Base-by-base conservation (phyloP, 768 basidiomycete genomes). In the Lactarius pseudohatsudake region DNA sequence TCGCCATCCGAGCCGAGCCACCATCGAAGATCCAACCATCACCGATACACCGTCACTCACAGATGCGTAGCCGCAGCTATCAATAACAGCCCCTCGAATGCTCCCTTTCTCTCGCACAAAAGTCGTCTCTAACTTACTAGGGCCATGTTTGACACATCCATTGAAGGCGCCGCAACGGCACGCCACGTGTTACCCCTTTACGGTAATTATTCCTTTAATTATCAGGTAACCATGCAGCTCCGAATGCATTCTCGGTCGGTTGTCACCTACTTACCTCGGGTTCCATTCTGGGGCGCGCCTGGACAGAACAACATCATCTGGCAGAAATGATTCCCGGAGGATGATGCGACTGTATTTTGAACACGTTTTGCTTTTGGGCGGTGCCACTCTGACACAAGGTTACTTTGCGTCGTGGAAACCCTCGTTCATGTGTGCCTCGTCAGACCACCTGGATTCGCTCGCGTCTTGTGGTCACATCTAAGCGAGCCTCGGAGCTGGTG, bases 171-270 rank as follows among this genome's bases (percentile, higher is more conserved):
- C 8, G 18, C 43, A 45, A 45, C 20, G 43, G 7, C 43, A 20
- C 9, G 4, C 50, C 26, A n/a, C 13, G 50, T 26, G 6, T 11
- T 22, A 53, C 50, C 50, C 3, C 50, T n/a, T 50, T 50, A 50
- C n/a, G 8, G 47, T 50, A 15, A 28, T 22, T 26, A 28, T 15
- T 16, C 13, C 11, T 26, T 22, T 47, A 47, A 22, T 47, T n/a
- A 53, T 53, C 50, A 28, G 50, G 50, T 53, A 53, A 53, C 50
- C 26, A 53, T 47, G 45, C 45, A n/a, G 50, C 2, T 53, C 50
- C 26, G 7, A 26, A 53, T 26, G 13, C 13, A 16, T 53, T 45
- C 18, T 9, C 15, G 13, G 50, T 9, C 26, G 22, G 50, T 53
- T 13, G 50, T 5, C 26, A 26, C 50, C 22, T 22, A 26, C 22